Conservation (phyloP, 208 protist species). For the Trypanosoma grayi region DNA sequence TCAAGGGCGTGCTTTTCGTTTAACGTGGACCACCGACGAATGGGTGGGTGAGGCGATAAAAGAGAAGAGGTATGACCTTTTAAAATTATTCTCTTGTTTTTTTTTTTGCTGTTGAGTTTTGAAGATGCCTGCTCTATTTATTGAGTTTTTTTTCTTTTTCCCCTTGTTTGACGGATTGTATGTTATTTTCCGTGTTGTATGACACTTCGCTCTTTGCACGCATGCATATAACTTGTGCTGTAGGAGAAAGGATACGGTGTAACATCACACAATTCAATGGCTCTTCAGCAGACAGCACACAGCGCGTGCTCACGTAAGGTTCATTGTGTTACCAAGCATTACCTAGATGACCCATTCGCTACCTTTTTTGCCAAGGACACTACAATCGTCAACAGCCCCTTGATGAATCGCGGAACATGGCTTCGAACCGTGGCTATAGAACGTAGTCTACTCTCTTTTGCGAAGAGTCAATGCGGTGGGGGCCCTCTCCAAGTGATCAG, state of each 20-base stretch:
- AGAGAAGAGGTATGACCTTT: background rate
- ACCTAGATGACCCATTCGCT: constrained; percentile 87
- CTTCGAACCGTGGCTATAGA: constrained; percentile 84
- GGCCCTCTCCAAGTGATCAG: constrained; percentile 81
- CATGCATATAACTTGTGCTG: no score
- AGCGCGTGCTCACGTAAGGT: constrained; percentile 88
- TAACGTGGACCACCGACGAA: background rate
- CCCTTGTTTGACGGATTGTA: constrained; percentile 1
- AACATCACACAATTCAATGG: constrained; percentile 35
- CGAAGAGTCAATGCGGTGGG: constrained; percentile 21
- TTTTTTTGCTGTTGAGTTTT: constrained; percentile 1
- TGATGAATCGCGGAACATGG: constrained; percentile 92
- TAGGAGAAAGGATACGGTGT: no score
- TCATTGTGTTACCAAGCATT: constrained; percentile 81
- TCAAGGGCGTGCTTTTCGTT: constrained; percentile 14
- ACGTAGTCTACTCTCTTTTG: constrained; percentile 64
- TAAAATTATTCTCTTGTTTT: background rate
- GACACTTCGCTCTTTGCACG: no score
- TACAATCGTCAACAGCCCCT: constrained; percentile 87
- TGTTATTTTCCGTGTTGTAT: no score
- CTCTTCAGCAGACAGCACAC: constrained; percentile 82
- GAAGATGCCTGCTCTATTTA: background rate
- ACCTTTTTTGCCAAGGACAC: constrained; percentile 72
- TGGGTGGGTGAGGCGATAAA: background rate
- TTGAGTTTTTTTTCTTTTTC: constrained; percentile 7